Conservation (phyloP, 768 basidiomycete species). For the Termitomyces sp. region DNA sequence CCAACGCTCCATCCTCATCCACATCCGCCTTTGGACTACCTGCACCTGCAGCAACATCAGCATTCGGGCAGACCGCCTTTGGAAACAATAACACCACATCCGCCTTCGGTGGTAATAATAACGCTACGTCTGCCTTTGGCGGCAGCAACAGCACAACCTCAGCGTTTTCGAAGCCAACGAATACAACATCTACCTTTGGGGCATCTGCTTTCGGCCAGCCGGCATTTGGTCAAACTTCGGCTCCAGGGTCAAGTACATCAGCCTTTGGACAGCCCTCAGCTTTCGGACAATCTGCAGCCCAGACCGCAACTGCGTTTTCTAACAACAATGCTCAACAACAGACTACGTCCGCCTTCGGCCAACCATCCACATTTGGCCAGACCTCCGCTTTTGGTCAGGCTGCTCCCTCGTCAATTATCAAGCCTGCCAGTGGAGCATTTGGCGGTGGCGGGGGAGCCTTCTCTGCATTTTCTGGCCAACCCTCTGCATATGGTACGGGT, state of each 20-base stretch:
- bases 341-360: constrained; percentile 32
- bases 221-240: constrained; percentile 20
- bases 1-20: constrained; percentile 16
- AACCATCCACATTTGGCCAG: constrained; percentile 27
- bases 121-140: constrained; percentile 19
- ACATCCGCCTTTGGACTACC: constrained; percentile 24
- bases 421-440: constrained; percentile 49
- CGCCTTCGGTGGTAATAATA: constrained; percentile 19
- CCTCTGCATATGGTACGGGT: constrained; percentile 34
- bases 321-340: constrained; percentile 24
- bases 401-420: constrained; percentile 32
- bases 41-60: constrained; percentile 12
- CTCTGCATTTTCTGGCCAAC: constrained; percentile 45
- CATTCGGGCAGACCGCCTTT: constrained; percentile 23
- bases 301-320: constrained; percentile 15
- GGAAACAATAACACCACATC: constrained; percentile 15
- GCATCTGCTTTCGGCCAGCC: constrained; percentile 25
- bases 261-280: constrained; percentile 7
- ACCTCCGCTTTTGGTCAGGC: constrained; percentile 26
- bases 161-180: constrained; percentile 23
- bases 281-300: constrained; percentile 18
- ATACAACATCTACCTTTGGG: constrained; percentile 31
- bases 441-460: constrained; percentile 32
- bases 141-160: constrained; percentile 13
- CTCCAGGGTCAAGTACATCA: constrained; percentile 13